Evolutionary conservation across 2,329 filamentous ascomycete genomes (phyloP).

Genomic region (Drechslera avenae): DNA sequence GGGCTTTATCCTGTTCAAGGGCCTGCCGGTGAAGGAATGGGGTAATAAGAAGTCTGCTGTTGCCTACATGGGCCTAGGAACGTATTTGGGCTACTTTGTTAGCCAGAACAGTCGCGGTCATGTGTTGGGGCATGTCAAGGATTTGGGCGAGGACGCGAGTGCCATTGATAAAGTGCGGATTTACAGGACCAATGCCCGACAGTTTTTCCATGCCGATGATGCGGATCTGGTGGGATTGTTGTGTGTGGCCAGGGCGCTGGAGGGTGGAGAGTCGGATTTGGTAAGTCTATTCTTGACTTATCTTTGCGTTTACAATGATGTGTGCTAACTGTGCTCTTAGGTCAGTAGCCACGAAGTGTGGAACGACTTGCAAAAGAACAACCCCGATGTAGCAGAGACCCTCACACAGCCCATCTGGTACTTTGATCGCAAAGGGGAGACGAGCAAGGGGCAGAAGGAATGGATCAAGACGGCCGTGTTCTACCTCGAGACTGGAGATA

Average conservation of each 20-base stretch:
- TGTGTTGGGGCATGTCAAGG: constrained; percentile 87
- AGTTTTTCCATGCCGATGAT: constrained; percentile 87
- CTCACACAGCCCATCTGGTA: constrained; percentile 84
- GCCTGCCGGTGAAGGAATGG: constrained; percentile 78
- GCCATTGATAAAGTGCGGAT: constrained; percentile 88
- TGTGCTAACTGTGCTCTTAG: constrained; percentile 1
- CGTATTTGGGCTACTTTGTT: constrained; percentile 85
- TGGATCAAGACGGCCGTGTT: constrained; percentile 75
- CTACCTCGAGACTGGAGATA: constrained; percentile 72
- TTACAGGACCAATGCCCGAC: constrained; percentile 83
- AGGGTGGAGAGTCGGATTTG: constrained; percentile 84
- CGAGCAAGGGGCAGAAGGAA: constrained; percentile 72
- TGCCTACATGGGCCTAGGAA: constrained; percentile 80
- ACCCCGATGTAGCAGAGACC: constrained; percentile 77
- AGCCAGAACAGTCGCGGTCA: constrained; percentile 85
- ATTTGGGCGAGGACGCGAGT: constrained; percentile 78
- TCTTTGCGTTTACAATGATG: neutral
- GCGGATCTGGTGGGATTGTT: constrained; percentile 82
- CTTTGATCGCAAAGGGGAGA: constrained; percentile 89
- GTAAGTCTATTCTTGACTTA: constrained; percentile 47
- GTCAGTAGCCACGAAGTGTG: constrained; percentile 75
- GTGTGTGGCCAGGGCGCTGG: constrained; percentile 76
- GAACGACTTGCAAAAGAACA: constrained; percentile 75
- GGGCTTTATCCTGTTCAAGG: constrained; percentile 88
- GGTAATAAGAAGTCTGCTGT: constrained; percentile 74